Evolutionary conservation across 352 stramenopile species (phyloP), one percentile per base, ranked within the genome.

Genomic region (Phytophthora hybrid): DNA sequence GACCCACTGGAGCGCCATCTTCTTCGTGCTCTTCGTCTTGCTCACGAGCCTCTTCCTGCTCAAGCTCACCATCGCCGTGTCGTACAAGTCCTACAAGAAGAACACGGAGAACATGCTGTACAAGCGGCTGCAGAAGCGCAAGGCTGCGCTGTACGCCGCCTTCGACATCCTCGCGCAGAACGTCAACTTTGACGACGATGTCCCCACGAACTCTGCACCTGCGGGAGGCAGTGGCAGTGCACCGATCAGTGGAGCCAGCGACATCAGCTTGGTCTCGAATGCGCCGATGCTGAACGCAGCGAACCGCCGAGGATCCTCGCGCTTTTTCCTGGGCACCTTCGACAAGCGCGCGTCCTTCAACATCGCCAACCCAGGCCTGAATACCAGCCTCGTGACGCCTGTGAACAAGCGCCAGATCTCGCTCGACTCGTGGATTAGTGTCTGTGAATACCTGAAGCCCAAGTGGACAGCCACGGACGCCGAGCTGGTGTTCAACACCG

Each of bases 81-180:
- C 85, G 16, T 95, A 94, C 76, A 87, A 88, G 61, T 93, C 85
- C 21, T 95, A 95, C 85, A 93, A 93, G 77, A 83, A 92, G 26
- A 89, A 95, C 78, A 95, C 85, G 1, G 89, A 95, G 62, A 89
- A 77, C 54, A 95, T 94, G 87, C 72, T 95, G 8, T 94, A 88
- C 82, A 95, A 95, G 74, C 84, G 87, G 0, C 73, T 95, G 51
- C 87, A 95, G 76, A 95, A 95, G 72, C 89, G 87, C 52, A 95
- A 95, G 61, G 87, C 88, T 0, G 89, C 89, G 14, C 63, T 95
- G 5, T 91, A 81, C 41, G 88, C 88, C 2, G 89, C 89, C 9
- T 95, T 95, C 46, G 89, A 94, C 21, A 88, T 95, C 44, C 77
- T 95, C 9, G 79, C 85, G 1, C 73, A 85, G 26, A 82, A 93